A percentile compares a stretch with the other conserved stretches of the same genome.
These are phyloP conservation scores for Pythium monospermum DNA, from an alignment of 352 stramenopile species.

Conservation along the genomic window DNA sequence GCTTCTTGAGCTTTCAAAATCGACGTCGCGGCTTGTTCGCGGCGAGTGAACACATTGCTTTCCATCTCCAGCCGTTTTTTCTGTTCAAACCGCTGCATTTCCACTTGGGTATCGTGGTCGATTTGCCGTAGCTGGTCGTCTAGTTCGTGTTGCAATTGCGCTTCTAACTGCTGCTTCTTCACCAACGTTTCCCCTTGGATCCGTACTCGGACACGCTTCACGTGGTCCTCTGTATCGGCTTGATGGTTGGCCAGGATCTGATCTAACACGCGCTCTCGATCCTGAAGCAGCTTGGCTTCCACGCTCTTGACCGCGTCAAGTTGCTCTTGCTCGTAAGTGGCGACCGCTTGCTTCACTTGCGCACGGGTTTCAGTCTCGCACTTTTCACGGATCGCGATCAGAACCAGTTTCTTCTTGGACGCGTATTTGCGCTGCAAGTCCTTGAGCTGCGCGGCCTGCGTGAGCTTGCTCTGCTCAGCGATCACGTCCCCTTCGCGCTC, in stretches of 20 bases:
- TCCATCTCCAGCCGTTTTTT: constrained; percentile 43
- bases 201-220: constrained; percentile 33
- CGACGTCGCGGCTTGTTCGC: constrained; percentile 29
- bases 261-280: constrained; percentile 30
- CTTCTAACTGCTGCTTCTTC: constrained; percentile 28
- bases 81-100: constrained; percentile 32
- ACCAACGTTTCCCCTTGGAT: constrained; percentile 32
- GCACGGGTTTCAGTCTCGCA: constrained; percentile 50
- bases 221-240: constrained; percentile 28
- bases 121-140: constrained; percentile 25
- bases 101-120: constrained; percentile 24
- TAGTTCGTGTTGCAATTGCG: constrained; percentile 34
- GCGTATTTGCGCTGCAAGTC: constrained; percentile 61
- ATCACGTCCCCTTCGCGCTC: constrained; percentile 26
- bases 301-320: constrained; percentile 25
- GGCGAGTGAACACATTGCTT: constrained; percentile 33
- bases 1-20: constrained; percentile 43
- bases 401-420: constrained; percentile 50
- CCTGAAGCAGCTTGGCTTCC: constrained; percentile 22
- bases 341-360: constrained; percentile 21
- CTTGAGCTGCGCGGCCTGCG: constrained; percentile 33
- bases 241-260: constrained; percentile 33
- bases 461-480: constrained; percentile 28
- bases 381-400: constrained; percentile 41
- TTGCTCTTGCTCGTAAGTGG: constrained; percentile 37